Evolutionary conservation across 2,329 filamentous ascomycete genomes (phyloP).

Genomic region (Trichoderma atroviride): DNA sequence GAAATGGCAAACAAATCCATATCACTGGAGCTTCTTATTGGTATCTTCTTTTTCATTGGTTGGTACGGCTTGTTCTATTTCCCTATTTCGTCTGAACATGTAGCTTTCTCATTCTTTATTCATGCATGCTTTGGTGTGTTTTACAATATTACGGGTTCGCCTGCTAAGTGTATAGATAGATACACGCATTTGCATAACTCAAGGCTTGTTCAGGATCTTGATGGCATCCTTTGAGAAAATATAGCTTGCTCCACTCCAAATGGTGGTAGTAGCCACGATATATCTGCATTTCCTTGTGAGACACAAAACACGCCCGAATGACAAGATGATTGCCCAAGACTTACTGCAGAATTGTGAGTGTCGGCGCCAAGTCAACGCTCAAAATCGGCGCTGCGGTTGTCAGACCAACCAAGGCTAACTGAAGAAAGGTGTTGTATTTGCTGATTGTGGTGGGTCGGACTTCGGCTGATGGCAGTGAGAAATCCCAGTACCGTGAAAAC

Average conservation of each 20-base stretch:
- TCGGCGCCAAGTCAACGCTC: conserved; percentile 55
- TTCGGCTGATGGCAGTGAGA: conserved; percentile 84
- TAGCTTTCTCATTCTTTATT: not conserved
- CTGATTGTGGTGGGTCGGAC: conserved; percentile 82
- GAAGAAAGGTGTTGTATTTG: conserved; percentile 92
- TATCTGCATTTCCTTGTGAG: not conserved
- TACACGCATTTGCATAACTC: conserved; percentile 1
- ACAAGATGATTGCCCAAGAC: conserved; percentile 36
- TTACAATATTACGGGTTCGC: not conserved
- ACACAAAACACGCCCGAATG: not conserved
- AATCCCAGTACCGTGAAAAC: conserved; percentile 93
- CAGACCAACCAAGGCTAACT: conserved; percentile 81
- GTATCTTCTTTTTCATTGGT: not conserved
- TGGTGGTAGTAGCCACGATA: conserved; percentile 61
- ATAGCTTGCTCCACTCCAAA: conserved; percentile 94
- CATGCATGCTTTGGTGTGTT: not conserved
- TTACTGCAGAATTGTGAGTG: conserved; percentile 67
- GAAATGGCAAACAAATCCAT: not conserved
- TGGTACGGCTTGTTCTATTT: not conserved
- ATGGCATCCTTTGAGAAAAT: conserved; percentile 89
- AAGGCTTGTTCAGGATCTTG: conserved; percentile 59
- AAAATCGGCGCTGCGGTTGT: conserved; percentile 81
- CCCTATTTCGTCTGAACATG: no score
- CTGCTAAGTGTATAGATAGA: not conserved
- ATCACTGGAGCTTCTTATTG: not conserved